Evolutionary conservation across 2,329 filamentous ascomycete genomes (phyloP), one percentile per base, ranked within the genome.

Genomic region (Fusarium transvaalense): DNA sequence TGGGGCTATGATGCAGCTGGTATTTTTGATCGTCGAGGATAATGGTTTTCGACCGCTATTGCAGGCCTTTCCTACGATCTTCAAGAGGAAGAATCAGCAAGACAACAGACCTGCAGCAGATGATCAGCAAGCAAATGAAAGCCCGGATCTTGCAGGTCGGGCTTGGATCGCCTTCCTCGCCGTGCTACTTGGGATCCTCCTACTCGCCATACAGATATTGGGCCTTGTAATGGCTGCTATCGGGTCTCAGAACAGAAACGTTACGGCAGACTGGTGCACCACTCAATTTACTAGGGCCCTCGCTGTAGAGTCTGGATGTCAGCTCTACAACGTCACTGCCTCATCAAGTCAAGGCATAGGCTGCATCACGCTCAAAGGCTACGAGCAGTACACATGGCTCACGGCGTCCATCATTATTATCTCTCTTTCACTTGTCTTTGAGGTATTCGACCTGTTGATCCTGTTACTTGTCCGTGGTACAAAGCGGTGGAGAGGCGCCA

Each of bases 351-450:
- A 48, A 17, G 46, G 46, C 5, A 48, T 48, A 10, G 46, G 46
- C 15, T 48, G 32, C 6, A 48, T 48, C 46, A 48, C 46, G 3
- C 46, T 48, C 46, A 48, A 37, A 48, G 46, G 46, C 6, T 48
- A 48, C 23, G 46, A 48, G 12, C 46, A 48, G 46, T 48, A 48
- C 7, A 48, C 46, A n/a, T 48, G 32, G 46, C 32, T 48, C 1
- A 27, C 8, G 7, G 46, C 46, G 10, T 48, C 46, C 4, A 48
- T 48, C 10, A 48, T 48, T 9, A 48, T 48, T 7, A 48, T 48
- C 9, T 48, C 21, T 27, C 32, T 48, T 0, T 48, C 32, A 19
- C 32, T 48, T 0, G 17, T 9, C 4, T 48, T 48, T 8, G 14
- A 48, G 23, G 10, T 37, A 25, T 48, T 48, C 3, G 46, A 48